These are phyloP conservation scores for Apocynum venetum DNA, from an alignment of 257 asterid species.

Conservation along the genomic window DNA sequence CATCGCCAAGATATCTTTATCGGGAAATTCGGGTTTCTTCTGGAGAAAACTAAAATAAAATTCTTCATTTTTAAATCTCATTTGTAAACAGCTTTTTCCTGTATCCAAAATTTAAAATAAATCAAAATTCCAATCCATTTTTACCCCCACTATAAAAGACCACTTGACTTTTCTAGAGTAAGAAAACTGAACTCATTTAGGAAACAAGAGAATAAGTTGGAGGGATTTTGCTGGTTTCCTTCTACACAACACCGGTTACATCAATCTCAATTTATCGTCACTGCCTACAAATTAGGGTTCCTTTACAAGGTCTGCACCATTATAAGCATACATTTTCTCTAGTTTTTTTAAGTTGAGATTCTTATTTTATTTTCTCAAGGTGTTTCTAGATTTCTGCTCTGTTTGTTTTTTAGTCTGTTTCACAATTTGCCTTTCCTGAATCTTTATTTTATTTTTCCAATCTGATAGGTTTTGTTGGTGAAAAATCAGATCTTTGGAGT, in stretches of 20 bases:
- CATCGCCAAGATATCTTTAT: background rate
- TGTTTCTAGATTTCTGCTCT: conserved; percentile 1
- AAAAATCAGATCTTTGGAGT: conserved; percentile 30
- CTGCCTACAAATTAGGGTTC: conserved; percentile 17
- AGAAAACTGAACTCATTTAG: background rate
- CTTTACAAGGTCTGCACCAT: conserved; percentile 12
- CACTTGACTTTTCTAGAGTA: background rate
- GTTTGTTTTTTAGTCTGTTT: background rate
- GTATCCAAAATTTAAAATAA: background rate
- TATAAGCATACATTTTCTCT: background rate
- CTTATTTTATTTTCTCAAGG: background rate
- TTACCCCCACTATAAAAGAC: background rate
- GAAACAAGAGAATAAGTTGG: conserved; percentile 15
- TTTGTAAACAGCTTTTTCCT: background rate
- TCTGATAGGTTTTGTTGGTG: conserved; percentile 3
- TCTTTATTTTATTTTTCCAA: background rate
- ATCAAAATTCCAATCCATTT: background rate
- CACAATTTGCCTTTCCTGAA: background rate
- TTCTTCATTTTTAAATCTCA: background rate
- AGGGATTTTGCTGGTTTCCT: conserved; percentile 39
- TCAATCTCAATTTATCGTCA: conserved; percentile 25
- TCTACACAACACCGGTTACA: conserved; percentile 37
- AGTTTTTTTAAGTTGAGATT: background rate
- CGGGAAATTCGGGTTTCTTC: conserved; percentile 4
- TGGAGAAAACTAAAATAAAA: background rate